A percentile compares a stretch with the other conserved stretches of the same genome.
phyloP scores from a whole-genome alignment of 768 basidiomycete genomes.

The Leccinum longicurvipes region DNA sequence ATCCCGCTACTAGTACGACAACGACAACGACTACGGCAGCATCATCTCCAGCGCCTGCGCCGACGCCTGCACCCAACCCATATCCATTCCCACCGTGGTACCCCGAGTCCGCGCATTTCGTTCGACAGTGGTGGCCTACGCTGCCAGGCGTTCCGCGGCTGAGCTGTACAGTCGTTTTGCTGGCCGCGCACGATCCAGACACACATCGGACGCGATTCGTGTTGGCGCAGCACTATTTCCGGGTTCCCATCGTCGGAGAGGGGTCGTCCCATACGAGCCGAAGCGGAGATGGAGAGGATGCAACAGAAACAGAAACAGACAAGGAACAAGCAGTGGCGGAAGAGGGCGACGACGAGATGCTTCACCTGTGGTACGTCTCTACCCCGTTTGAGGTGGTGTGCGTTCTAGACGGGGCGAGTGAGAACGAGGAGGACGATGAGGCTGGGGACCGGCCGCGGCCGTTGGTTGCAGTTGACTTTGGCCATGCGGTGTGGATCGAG shows the following conservation, averaged over 20 bases:
- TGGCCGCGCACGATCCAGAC: constrained; percentile 58
- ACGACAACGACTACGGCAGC: not conserved
- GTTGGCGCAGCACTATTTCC: constrained; percentile 73
- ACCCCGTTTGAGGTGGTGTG: constrained; percentile 71
- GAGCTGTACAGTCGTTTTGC: constrained; percentile 69
- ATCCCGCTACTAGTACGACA: not conserved
- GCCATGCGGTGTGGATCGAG: constrained; percentile 83
- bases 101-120: constrained; percentile 73
- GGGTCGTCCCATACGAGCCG: not conserved
- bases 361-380: constrained; percentile 69
- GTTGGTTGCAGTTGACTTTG: constrained; percentile 82
- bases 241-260: constrained; percentile 50
- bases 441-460: constrained; percentile 54
- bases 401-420: constrained; percentile 44
- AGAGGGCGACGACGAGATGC: constrained; percentile 56
- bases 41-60: not conserved
- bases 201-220: constrained; percentile 61
- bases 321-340: constrained; percentile 12
- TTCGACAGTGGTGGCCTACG: constrained; percentile 79
- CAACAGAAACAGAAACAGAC: not conserved
- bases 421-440: constrained; percentile 33
- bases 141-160: constrained; percentile 59
- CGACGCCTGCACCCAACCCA: constrained; percentile 45
- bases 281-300: not conserved
- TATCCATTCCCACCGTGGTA: constrained; percentile 68